Evolutionary conservation across 2,329 filamentous ascomycete species (phyloP), one percentile per base, ranked within the genome.

Genomic region (Elsinoe perseae): DNA sequence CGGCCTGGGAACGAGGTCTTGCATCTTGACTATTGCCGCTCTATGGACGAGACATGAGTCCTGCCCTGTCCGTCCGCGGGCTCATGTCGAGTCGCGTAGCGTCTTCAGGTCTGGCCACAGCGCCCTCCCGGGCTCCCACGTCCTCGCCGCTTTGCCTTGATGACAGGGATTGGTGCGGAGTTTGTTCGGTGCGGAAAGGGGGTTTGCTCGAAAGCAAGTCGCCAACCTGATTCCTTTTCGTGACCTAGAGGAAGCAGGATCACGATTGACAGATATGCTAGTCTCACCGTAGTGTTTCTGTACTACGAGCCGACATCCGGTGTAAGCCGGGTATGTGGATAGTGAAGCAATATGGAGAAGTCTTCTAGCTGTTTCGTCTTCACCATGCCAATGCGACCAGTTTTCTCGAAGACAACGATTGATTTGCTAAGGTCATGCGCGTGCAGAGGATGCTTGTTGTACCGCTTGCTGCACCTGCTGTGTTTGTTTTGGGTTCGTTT

Each of bases 31-130:
- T 52, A 52, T 52, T 52, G 48, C 48, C 48, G 48, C 18, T 28
- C 48, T 32, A 52, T 36, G 48, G 30, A 10, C 30, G 23, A 52
- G 30, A 25, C 30, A 36, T 52, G 48, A 34, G 48, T 36, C 48
- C 48, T 52, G 48, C 48, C 48, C 30, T 52, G 28, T 8, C 48
- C 32, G 48, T 36, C 48, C 32, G 48, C 30, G 48, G 48, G 16
- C n/a, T 20, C 40, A 28, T 46, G 53, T 56, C 53, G 53, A 56
- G 38, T 56, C 53, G 53, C 40, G 53, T 56, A 56, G 53, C 53
- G 53, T 40, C 30, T 23, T 42, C 32, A 28, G 50, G 50, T 40
- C 40, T 56, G 53, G 53, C 40, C 53, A 43, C 53, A 34, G 38
- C 53, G 53, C 40, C 48, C 28, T 36, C 48, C n/a, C n/a, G n/a